Base-by-base conservation (phyloP, 352 stramenopile species). In the Peronospora belbahrii region DNA sequence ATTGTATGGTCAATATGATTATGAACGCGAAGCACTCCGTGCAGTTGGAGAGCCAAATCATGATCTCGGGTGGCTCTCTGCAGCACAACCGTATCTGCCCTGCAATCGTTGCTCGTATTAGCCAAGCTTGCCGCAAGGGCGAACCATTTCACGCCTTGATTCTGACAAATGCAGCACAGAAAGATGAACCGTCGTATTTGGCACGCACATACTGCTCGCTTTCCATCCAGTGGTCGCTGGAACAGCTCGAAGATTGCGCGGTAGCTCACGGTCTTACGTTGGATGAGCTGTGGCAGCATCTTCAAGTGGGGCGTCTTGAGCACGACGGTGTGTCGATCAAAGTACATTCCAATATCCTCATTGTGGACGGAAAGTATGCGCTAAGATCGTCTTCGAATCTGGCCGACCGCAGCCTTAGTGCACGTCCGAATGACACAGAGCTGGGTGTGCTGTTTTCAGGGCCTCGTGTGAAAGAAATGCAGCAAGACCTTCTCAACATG, bases 1-100 rank as follows among this genome's bases (percentile, higher is more conserved):
- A 89, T 40, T 73, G 61, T 11, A 89, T 89, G 74, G 64, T 89
- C 11, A 85, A 86, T 43, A 78, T 89, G 68, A 89, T 89, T 36
- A 54, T 87, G 42, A 59, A 70, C 39, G 77, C 77, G 8, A 68
- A 73, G 46, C 48, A 67, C 22, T 82, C 70, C 0, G 59, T 87
- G 13, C 77, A 89, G 20, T 59, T 89, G 20, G 77, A 89, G 50
- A 89, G 83, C 43, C 77, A 89, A 70, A 87, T 89, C 42, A 59
- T 89, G 40, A 85, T 89, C 43, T 85, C 77, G 4, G 77, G 77
- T 5, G 77, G 74, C 15, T 70, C 44, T 2, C 32, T 85, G 17
- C 77, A 89, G 59, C 74, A 85, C 60, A 89, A 89, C 48, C 72
- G 77, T 14, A 73, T 89, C 15, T 83, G 66, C 20, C 67, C 72